Evolutionary conservation across 2,329 filamentous ascomycete species (phyloP), one percentile per base, ranked within the genome.

Genomic region (Ophiosphaerella narmari): DNA sequence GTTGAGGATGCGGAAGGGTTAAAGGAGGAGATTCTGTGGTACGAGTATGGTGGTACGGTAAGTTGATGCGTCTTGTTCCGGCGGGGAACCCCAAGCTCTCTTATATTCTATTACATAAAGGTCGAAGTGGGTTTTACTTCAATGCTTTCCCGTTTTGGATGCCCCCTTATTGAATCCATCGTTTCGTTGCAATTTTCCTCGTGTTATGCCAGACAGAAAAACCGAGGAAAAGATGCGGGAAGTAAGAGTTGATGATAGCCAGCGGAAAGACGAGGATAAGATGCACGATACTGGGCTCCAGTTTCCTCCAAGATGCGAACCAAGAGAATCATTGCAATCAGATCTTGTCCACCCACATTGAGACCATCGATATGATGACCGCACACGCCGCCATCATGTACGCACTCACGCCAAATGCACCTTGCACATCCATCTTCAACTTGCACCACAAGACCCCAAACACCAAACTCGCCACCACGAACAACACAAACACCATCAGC

Each of bases 1-100:
- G 65, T 74, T 2, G 71, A 75, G 33, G 76, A 78, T 55, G 76
- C 62, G 4, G 50, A 52, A 18, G 62, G 62, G 1, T 16, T 65
- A 11, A 43, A 60, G 35, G 59, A 52, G 0, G 24, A 49, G 29
- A 63, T 43, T 45, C 60, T 57, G 3, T 37, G 46, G 24, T 67
- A 65, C 33, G 38, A 70, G 5, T 68, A 73, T 35, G 62, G 63
- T 0, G 68, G 71, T 6, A 72, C 71, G 59, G 68, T 71, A 14
- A 54, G 65, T 52, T 29, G 11, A 21, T 21, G 3, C 18, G 18
- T 21, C 18, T 9, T 46, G 2, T 6, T 29, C 26, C 5, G 11
- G 16, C 5, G 11, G 16, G 26, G 26, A 7, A 11, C 11, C 4
- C 11, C 26, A 29, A 7, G 26, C 26, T 29, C 26, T 4, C 34